phyloP scores from a whole-genome alignment of 345 rosid species.

The Ceriops decandra region DNA sequence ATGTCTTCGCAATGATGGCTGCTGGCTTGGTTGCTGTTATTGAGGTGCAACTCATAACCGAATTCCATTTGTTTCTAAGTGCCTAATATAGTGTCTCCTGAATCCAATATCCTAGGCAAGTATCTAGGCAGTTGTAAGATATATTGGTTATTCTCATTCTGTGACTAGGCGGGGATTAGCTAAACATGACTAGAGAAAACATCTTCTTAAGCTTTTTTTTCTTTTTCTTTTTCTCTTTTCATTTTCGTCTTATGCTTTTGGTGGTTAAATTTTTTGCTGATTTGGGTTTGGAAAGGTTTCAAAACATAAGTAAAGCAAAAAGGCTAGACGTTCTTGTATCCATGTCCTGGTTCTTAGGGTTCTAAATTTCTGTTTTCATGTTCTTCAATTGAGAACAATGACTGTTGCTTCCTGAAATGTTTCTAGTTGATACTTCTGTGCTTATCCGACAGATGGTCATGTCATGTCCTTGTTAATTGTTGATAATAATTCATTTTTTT shows the following conservation, averaged over 20 bases:
- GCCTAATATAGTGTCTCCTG: neutral
- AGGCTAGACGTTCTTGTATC: too few species aligned
- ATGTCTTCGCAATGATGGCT: slow-evolving; percentile 66
- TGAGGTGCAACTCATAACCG: slow-evolving; percentile 49
- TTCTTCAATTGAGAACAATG: neutral
- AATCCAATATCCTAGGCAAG: neutral
- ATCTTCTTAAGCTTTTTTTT: too few species aligned
- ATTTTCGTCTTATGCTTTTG: neutral
- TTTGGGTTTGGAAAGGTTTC: too few species aligned
- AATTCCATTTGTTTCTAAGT: neutral
- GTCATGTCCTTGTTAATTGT: neutral
- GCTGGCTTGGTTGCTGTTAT: slow-evolving; percentile 63
- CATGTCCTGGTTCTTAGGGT: too few species aligned
- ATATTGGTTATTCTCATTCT: too few species aligned
- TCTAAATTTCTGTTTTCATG: too few species aligned
- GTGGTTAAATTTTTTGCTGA: too few species aligned
- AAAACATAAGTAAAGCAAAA: too few species aligned
- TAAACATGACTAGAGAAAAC: too few species aligned
- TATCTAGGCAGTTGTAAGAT: neutral
- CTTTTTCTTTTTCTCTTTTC: too few species aligned
- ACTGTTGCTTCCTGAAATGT: slow-evolving; percentile 7
- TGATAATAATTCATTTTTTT: neutral
- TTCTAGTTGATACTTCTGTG: neutral
- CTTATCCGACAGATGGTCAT: neutral
- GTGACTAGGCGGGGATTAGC: too few species aligned